Evolutionary conservation across 805 yeast genomes (phyloP).

Genomic region (Kregervanrija fluxuum): DNA sequence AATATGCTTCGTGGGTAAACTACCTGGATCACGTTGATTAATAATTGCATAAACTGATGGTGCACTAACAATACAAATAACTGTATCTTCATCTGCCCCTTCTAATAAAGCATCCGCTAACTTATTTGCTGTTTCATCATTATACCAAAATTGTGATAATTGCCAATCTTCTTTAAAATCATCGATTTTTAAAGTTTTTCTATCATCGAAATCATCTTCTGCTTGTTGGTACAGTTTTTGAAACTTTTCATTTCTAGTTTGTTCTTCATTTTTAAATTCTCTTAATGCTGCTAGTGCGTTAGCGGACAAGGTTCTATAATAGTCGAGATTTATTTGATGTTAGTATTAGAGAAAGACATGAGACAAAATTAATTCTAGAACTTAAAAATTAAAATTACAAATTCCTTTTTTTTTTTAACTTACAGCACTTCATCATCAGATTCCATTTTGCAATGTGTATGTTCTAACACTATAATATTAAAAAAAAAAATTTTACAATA

Average conservation of each 20-base stretch:
- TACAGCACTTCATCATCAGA: slow-evolving; percentile 10
- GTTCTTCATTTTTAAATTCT: slow-evolving; percentile 63
- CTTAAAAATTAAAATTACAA: neutral
- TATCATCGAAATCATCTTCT: slow-evolving; percentile 44
- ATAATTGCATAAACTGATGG: slow-evolving; percentile 90
- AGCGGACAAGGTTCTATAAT: slow-evolving; percentile 34
- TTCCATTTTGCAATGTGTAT: slow-evolving; percentile 2
- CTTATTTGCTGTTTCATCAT: slow-evolving; percentile 60
- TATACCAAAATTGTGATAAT: slow-evolving; percentile 87
- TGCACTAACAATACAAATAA: slow-evolving; percentile 74
- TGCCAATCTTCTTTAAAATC: slow-evolving; percentile 91
- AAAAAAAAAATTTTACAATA: no score
- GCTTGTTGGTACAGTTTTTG: slow-evolving; percentile 47
- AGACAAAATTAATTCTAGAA: neutral
- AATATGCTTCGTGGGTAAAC: slow-evolving; percentile 60
- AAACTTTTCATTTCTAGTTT: slow-evolving; percentile 48
- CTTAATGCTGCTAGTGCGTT: slow-evolving; percentile 49
- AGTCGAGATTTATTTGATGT: neutral
- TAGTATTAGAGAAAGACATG: neutral
- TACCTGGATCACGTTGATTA: slow-evolving; percentile 39
- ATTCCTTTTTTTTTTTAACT: neutral
- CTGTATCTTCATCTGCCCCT: slow-evolving; percentile 68
- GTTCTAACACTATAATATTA: no score
- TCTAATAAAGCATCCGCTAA: slow-evolving; percentile 67
- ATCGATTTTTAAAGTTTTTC: slow-evolving; percentile 40